Conservation (phyloP, 768 basidiomycete species). For the Amanita pseudoporphyria region DNA sequence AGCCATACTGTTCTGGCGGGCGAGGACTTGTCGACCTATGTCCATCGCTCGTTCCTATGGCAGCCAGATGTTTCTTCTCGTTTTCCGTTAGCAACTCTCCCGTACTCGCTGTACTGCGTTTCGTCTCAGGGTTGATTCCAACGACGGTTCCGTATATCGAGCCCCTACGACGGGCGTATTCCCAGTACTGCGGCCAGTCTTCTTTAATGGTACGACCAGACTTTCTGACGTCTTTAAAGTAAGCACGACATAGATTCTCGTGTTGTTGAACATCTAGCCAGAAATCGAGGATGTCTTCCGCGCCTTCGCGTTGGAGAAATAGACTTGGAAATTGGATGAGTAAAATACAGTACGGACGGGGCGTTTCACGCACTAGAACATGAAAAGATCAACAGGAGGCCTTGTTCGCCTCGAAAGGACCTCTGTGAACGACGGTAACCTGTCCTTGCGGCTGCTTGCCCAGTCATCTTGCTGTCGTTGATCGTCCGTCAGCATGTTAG, state of each 20-base stretch:
- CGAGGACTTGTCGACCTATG: slow-evolving; percentile 53
- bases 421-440: slow-evolving; percentile 83
- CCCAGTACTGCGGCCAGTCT: slow-evolving; percentile 99
- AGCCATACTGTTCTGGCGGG: slow-evolving; percentile 35
- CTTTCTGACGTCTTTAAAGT: slow-evolving; percentile 98
- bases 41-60: slow-evolving; percentile 25
- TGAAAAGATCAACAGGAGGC: slow-evolving; percentile 96
- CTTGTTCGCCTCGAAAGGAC: slow-evolving; percentile 85
- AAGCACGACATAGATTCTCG: slow-evolving; percentile 96
- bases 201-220: slow-evolving; percentile 88
- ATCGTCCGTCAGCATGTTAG: slow-evolving; percentile 28
- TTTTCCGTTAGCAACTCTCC: slow-evolving; percentile 59
- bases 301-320: slow-evolving; percentile 91
- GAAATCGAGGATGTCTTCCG: slow-evolving; percentile 95
- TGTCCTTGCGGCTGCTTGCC: slow-evolving; percentile 59
- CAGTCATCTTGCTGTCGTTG: slow-evolving; percentile 63
- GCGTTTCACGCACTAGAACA: slow-evolving; percentile 78
- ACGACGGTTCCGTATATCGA: slow-evolving; percentile 91
- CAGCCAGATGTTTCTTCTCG: slow-evolving; percentile 57
- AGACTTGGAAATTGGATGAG: slow-evolving; percentile 39
- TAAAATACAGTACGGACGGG: not conserved
- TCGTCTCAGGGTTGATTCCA: slow-evolving; percentile 59
- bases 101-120: slow-evolving; percentile 80
- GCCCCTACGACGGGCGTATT: slow-evolving; percentile 84
- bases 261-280: slow-evolving; percentile 99